Percentiles rank a stretch among this genome's conserved stretches.
These are phyloP conservation scores for Pogostemon cablin DNA, from an alignment of 257 asterid species.

Conservation along the genomic window DNA sequence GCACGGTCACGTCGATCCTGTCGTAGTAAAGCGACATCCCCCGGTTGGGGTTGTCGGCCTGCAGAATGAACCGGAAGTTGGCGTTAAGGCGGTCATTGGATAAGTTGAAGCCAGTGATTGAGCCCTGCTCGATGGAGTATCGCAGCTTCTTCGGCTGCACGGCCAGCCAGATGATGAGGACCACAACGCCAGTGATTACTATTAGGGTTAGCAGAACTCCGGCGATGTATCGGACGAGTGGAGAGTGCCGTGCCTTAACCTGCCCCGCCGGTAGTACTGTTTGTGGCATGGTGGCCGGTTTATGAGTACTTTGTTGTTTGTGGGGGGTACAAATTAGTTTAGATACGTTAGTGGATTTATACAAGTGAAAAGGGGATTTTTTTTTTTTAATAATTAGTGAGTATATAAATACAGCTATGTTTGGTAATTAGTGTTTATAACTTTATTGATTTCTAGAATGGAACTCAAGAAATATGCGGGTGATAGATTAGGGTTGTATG, in stretches of 20 bases:
- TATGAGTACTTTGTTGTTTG: slow-evolving; percentile 4
- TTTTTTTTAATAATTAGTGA: background rate
- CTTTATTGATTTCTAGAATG: slow-evolving; percentile 57
- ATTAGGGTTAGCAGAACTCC: slow-evolving; percentile 46
- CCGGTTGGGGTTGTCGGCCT: slow-evolving; percentile 79
- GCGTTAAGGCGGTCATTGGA: slow-evolving; percentile 49
- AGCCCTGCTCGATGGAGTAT: slow-evolving; percentile 73
- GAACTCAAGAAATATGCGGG: slow-evolving; percentile 55
- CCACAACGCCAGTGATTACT: slow-evolving; percentile 51
- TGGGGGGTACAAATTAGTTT: background rate
- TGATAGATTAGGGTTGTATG: background rate
- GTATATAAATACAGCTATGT: too few species aligned
- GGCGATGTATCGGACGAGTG: slow-evolving; percentile 38
- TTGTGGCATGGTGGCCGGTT: slow-evolving; percentile 29
- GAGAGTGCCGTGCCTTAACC: slow-evolving; percentile 23
- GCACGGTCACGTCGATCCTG: slow-evolving; percentile 54
- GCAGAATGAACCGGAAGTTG: slow-evolving; percentile 59
- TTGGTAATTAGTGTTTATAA: too few species aligned
- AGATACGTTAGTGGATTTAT: slow-evolving; percentile 28
- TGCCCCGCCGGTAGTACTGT: slow-evolving; percentile 18
- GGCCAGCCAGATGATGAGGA: slow-evolving; percentile 60
- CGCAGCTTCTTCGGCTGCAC: slow-evolving; percentile 53
- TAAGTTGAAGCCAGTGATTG: slow-evolving; percentile 58
- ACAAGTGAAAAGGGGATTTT: slow-evolving; percentile 25
- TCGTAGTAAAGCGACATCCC: slow-evolving; percentile 73